Conservation (phyloP, 1,284 basidiomycete genomes). For the Boletellus deceptivus region DNA sequence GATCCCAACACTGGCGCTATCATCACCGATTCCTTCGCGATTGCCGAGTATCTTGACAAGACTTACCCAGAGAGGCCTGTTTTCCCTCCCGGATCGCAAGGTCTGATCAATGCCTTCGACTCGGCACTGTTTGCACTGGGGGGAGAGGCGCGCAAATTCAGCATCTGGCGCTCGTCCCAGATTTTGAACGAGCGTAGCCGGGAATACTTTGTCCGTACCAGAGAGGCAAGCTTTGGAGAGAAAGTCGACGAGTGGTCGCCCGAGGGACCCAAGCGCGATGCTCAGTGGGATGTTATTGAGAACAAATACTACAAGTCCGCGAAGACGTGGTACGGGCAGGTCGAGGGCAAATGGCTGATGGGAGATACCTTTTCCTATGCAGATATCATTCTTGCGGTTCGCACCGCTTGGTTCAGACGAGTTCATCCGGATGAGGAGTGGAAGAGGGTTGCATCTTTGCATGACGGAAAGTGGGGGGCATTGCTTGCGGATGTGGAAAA, state of each 20-base stretch:
- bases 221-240: background rate
- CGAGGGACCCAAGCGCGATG: slow-evolving; percentile 24
- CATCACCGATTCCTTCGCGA: slow-evolving; percentile 38
- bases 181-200: slow-evolving; percentile 24
- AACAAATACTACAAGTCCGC: slow-evolving; percentile 3
- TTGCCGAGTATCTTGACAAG: slow-evolving; percentile 45
- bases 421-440: slow-evolving; percentile 25
- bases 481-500: slow-evolving; percentile 21
- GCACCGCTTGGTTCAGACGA: slow-evolving; percentile 18
- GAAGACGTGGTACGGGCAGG: slow-evolving; percentile 19
- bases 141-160: slow-evolving; percentile 5
- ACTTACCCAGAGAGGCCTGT: slow-evolving; percentile 41
- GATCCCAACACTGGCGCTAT: slow-evolving; percentile 33
- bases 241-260: slow-evolving; percentile 24
- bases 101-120: slow-evolving; percentile 33
- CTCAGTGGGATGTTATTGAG: slow-evolving; percentile 21
- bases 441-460: slow-evolving; percentile 19
- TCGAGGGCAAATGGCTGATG: slow-evolving; percentile 25
- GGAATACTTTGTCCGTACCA: slow-evolving; percentile 12
- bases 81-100: slow-evolving; percentile 35
- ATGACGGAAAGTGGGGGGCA: slow-evolving; percentile 25
- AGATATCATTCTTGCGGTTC: slow-evolving; percentile 24
- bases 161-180: slow-evolving; percentile 12
- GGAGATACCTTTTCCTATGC: slow-evolving; percentile 31
- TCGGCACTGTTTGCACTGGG: slow-evolving; percentile 8